phyloP scores from a whole-genome alignment of 345 rosid species.

The Psidium friedrichsthalianum region DNA sequence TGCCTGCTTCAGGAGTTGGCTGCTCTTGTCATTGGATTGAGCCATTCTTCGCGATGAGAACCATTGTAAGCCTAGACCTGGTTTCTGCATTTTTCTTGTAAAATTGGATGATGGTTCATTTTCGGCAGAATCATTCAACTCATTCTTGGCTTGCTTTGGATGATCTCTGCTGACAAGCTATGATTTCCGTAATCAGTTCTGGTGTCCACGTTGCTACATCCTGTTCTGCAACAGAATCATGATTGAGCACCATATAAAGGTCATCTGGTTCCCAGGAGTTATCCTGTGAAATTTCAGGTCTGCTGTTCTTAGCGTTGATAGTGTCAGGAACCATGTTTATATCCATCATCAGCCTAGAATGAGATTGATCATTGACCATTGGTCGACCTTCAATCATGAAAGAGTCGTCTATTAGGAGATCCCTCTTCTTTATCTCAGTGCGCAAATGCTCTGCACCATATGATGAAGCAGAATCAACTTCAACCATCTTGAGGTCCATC shows the following conservation, averaged over 20 bases:
- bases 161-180: conserved; percentile 24
- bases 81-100: conserved; percentile 35
- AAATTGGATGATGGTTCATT: conserved; percentile 19
- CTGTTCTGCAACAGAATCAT: conserved; percentile 39
- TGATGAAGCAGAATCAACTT: conserved; percentile 25
- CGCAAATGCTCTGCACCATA: conserved; percentile 16
- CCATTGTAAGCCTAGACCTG: conserved; percentile 36
- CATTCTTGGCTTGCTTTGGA: conserved; percentile 16
- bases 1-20: conserved; percentile 51
- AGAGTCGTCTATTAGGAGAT: conserved; percentile 65
- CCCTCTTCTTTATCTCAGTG: conserved; percentile 30
- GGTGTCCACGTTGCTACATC: conserved; percentile 57
- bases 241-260: conserved; percentile 81
- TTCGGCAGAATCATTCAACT: conserved; percentile 11
- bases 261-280: conserved; percentile 74
- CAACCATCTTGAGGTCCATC: conserved; percentile 29
- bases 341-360: conserved; percentile 36
- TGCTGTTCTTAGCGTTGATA: conserved; percentile 13
- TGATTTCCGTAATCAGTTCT: conserved; percentile 55
- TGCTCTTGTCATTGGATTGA: conserved; percentile 32
- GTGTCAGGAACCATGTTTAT: conserved; percentile 57
- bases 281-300: conserved; percentile 14
- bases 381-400: conserved; percentile 69
- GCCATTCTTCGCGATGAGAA: conserved; percentile 26
- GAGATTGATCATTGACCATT: conserved; percentile 27